Conservation (phyloP, 768 basidiomycete genomes). For the Rhizopogon vulgaris region DNA sequence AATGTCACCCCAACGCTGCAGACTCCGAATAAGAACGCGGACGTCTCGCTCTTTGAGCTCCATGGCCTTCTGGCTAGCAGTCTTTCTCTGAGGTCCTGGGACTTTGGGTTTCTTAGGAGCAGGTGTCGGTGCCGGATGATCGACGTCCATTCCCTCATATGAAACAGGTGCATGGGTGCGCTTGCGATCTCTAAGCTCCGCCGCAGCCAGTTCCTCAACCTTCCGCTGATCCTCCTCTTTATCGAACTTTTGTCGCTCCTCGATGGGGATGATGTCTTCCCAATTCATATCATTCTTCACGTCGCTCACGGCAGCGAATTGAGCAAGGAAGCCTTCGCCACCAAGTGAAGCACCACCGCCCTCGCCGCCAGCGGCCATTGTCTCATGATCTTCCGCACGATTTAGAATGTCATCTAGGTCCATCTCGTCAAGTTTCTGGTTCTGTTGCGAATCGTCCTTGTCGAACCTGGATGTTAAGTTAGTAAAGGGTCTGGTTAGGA, state of each 20-base stretch:
- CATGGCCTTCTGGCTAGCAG: slow-evolving; percentile 90
- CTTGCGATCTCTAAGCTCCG: slow-evolving; percentile 71
- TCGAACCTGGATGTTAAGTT: slow-evolving; percentile 65
- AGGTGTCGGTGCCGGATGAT: slow-evolving; percentile 56
- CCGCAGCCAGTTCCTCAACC: slow-evolving; percentile 62
- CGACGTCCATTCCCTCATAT: slow-evolving; percentile 92
- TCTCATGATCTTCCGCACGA: slow-evolving; percentile 96
- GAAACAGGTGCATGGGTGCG: slow-evolving; percentile 82
- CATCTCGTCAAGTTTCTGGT: slow-evolving; percentile 96
- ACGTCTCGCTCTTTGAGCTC: slow-evolving; percentile 97
- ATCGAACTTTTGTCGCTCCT: slow-evolving; percentile 81
- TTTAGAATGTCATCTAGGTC: slow-evolving; percentile 97
- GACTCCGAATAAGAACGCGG: slow-evolving; percentile 87
- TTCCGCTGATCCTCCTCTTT: slow-evolving; percentile 73
- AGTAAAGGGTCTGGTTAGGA: slow-evolving; percentile 7
- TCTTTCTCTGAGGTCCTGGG: slow-evolving; percentile 75
- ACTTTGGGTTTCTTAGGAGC: slow-evolving; percentile 70
- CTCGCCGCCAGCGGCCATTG: slow-evolving; percentile 73
- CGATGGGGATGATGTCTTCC: slow-evolving; percentile 98
- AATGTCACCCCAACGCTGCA: slow-evolving; percentile 98
- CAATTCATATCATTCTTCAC: slow-evolving; percentile 98
- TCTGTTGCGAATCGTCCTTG: slow-evolving; percentile 90
- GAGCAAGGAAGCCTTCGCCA: slow-evolving; percentile 92
- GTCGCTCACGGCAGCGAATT: slow-evolving; percentile 94
- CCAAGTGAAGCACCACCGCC: slow-evolving; percentile 86